Conservation (phyloP, 176 grass and related monocot species). For the Saccharum spontaneum region DNA sequence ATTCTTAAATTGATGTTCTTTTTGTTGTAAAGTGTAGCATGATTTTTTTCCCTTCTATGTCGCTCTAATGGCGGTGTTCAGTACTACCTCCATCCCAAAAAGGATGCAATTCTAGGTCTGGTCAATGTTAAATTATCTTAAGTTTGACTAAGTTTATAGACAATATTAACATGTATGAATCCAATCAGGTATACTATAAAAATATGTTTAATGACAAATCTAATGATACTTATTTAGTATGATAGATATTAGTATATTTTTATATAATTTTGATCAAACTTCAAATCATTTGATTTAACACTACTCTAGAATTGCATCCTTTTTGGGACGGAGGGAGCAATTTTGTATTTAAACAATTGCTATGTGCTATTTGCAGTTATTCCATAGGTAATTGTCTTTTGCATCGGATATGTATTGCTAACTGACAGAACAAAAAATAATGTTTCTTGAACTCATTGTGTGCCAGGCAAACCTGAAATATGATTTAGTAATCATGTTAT, state of each 20-base stretch:
- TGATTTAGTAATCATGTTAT: not conserved
- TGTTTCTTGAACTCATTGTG: not conserved
- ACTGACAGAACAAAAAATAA: not conserved
- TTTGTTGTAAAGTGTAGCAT: not conserved
- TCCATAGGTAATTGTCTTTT: conserved; percentile 3
- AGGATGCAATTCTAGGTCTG: not conserved
- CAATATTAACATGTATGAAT: not conserved
- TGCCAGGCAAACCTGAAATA: not conserved
- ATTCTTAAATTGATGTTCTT: conserved; percentile 25
- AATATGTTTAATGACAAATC: not conserved
- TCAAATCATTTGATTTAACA: not conserved
- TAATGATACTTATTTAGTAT: not conserved
- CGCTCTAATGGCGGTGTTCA: not conserved
- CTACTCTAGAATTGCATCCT: not conserved
- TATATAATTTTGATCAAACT: not conserved
- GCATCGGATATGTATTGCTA: not conserved
- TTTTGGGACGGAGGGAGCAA: not conserved
- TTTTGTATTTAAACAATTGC: not conserved
- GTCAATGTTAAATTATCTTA: not conserved
- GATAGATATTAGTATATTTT: not conserved
- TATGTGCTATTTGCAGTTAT: not conserved
- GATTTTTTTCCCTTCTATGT: not conserved
- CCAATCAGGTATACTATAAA: not conserved
- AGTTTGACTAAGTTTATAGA: not conserved
- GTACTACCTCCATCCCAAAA: not conserved